Conservation (phyloP, 2,329 filamentous ascomycete species). For the Escovopsis weberi region DNA sequence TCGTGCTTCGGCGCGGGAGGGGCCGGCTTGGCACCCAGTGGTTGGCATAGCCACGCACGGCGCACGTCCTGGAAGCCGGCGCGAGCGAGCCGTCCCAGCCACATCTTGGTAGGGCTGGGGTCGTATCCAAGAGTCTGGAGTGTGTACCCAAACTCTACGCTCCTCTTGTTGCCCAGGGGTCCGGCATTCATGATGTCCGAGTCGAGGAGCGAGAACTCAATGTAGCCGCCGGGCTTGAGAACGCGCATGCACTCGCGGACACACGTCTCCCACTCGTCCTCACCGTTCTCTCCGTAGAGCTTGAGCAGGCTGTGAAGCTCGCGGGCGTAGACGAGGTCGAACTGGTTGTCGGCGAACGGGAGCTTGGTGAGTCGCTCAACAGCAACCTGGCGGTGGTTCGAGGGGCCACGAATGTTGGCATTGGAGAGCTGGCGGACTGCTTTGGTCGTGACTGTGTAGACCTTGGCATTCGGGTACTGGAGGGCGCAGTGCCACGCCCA, state of each 20-base stretch:
- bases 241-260: conserved; percentile 78
- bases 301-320: conserved; percentile 78
- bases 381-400: conserved; percentile 73
- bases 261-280: conserved; percentile 80
- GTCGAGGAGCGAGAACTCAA: conserved; percentile 85
- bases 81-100: conserved; percentile 57
- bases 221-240: conserved; percentile 80
- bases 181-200: conserved; percentile 80
- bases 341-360: conserved; percentile 73
- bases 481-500: conserved; percentile 93
- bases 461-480: conserved; percentile 69
- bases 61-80: conserved; percentile 70
- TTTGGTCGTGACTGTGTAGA: conserved; percentile 77
- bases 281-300: conserved; percentile 47
- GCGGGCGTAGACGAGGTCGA: conserved; percentile 82
- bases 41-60: conserved; percentile 78
- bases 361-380: conserved; percentile 66
- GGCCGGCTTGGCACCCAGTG: conserved; percentile 47
- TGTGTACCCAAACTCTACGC: conserved; percentile 82
- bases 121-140: conserved; percentile 87
- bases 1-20: conserved; percentile 19
- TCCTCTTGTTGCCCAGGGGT: conserved; percentile 63
- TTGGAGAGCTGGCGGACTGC: conserved; percentile 55
- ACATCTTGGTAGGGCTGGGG: conserved; percentile 65
- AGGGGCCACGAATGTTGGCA: conserved; percentile 63